Evolutionary conservation across 2,329 filamentous ascomycete species (phyloP).

Genomic region (Botrytis galanthina): DNA sequence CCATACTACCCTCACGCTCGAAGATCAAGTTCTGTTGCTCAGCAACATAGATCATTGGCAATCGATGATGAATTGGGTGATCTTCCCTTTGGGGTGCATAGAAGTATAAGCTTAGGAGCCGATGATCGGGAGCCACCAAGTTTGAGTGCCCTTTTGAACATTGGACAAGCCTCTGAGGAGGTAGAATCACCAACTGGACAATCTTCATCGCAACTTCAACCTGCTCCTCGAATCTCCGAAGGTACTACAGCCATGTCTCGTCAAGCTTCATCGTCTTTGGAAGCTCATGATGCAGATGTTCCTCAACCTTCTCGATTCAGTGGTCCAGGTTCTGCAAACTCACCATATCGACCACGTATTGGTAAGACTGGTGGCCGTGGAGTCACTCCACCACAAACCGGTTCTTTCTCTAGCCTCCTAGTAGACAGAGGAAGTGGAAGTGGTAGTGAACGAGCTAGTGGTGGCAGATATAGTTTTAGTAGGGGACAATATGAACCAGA

Average conservation of each 20-base stretch:
- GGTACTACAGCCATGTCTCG: conserved; percentile 31
- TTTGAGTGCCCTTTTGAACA: conserved; percentile 60
- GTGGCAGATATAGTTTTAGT: conserved; percentile 45
- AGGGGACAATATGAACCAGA: conserved; percentile 52
- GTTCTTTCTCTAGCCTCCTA: conserved; percentile 40
- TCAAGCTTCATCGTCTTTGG: conserved; percentile 35
- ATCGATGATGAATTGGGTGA: conserved; percentile 62
- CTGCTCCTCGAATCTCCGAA: conserved; percentile 36
- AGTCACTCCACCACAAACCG: conserved; percentile 36
- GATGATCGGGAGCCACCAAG: conserved; percentile 64
- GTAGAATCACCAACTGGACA: conserved; percentile 37
- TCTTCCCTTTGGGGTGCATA: conserved; percentile 57
- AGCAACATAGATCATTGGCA: conserved; percentile 54
- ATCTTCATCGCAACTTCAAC: conserved; percentile 37
- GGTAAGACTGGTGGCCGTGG: conserved; percentile 37
- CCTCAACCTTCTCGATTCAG: conserved; percentile 32
- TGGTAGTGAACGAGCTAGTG: conserved; percentile 40
- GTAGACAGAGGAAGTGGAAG: conserved; percentile 36
- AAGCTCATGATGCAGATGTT: conserved; percentile 31
- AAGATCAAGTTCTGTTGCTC: conserved; percentile 67
- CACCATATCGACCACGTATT: conserved; percentile 36
- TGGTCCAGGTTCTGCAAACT: conserved; percentile 33
- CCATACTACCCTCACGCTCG: conserved; percentile 52
- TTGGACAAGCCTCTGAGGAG: conserved; percentile 42
- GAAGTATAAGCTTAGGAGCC: conserved; percentile 66